Conservation (phyloP, 768 basidiomycete genomes). For the Lanmaoa pseudosensibilis region DNA sequence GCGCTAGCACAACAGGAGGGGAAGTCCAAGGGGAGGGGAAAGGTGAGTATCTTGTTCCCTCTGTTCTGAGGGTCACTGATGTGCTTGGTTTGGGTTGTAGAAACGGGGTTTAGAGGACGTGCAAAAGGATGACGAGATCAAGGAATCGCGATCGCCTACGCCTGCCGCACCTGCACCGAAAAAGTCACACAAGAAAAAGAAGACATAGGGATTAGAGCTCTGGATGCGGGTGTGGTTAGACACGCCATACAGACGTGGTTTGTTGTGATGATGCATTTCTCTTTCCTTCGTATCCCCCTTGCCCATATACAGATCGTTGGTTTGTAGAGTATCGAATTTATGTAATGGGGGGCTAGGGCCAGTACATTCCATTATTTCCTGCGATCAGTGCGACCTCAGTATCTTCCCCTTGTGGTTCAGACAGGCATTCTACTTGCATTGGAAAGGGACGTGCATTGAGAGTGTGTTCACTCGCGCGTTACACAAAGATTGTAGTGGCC, state of each 20-base stretch:
- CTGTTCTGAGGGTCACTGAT: neutral
- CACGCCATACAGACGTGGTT: neutral
- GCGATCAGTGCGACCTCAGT: too few species aligned
- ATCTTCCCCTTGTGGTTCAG: too few species aligned
- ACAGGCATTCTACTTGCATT: too few species aligned
- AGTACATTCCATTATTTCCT: too few species aligned
- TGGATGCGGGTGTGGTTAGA: neutral
- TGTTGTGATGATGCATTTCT: neutral
- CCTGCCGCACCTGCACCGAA: slow-evolving; percentile 56
- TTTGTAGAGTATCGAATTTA: neutral
- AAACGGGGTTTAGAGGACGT: slow-evolving; percentile 76
- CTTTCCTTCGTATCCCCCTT: neutral
- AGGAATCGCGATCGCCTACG: slow-evolving; percentile 63
- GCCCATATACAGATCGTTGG: neutral
- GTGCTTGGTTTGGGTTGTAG: slow-evolving; percentile 32
- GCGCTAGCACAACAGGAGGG: slow-evolving; percentile 65
- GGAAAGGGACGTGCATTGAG: too few species aligned
- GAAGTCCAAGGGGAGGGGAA: slow-evolving; percentile 63
- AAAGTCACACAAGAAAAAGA: slow-evolving; percentile 68
- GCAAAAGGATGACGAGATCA: slow-evolving; percentile 43
- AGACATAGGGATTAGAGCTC: slow-evolving; percentile 41
- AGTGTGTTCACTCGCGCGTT: too few species aligned
- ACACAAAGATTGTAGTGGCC: too few species aligned
- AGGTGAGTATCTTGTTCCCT: slow-evolving; percentile 43
- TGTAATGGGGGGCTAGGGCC: neutral